These are phyloP conservation scores for Monilinia vaccinii-corymbosi DNA, from an alignment of 2,329 filamentous ascomycete species.

Conservation along the genomic window DNA sequence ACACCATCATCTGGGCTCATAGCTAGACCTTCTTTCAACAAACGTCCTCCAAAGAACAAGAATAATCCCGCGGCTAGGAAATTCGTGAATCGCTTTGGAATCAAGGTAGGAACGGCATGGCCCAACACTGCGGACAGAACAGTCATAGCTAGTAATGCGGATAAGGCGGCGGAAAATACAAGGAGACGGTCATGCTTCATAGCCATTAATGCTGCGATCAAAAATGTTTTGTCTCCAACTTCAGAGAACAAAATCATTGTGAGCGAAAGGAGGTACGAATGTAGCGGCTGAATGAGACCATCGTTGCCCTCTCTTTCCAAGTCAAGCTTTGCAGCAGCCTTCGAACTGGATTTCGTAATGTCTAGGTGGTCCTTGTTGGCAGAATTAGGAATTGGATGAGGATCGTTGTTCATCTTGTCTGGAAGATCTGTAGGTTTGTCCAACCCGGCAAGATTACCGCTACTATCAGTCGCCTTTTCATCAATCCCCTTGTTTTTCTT, in stretches of 20 bases:
- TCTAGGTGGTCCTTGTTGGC: constrained; percentile 57
- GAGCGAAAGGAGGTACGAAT: constrained; percentile 85
- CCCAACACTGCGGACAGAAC: constrained; percentile 86
- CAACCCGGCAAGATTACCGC: constrained; percentile 36
- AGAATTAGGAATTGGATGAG: constrained; percentile 58
- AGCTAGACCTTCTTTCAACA: constrained; percentile 75
- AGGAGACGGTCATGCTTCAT: constrained; percentile 94
- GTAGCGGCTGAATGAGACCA: constrained; percentile 66
- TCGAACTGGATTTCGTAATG: constrained; percentile 35
- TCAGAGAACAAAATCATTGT: constrained; percentile 98
- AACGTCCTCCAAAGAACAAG: constrained; percentile 76
- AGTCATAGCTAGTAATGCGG: constrained; percentile 88
- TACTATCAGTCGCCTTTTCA: constrained; percentile 23
- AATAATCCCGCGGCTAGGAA: constrained; percentile 80
- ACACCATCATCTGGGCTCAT: constrained; percentile 90
- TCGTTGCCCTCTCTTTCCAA: constrained; percentile 38
- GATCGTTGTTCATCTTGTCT: constrained; percentile 64
- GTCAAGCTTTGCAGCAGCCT: constrained; percentile 29
- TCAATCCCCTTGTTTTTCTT: constrained; percentile 30
- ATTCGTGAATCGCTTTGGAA: constrained; percentile 85
- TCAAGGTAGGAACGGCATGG: constrained; percentile 80
- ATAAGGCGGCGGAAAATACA: constrained; percentile 92
- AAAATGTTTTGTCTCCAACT: constrained; percentile 96
- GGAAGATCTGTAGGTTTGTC: constrained; percentile 80
- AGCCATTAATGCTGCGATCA: constrained; percentile 94